A percentile compares a stretch with the other conserved stretches of the same genome.
Conservation (phyloP, 768 basidiomycete genomes). For the Auricularia sp. region DNA sequence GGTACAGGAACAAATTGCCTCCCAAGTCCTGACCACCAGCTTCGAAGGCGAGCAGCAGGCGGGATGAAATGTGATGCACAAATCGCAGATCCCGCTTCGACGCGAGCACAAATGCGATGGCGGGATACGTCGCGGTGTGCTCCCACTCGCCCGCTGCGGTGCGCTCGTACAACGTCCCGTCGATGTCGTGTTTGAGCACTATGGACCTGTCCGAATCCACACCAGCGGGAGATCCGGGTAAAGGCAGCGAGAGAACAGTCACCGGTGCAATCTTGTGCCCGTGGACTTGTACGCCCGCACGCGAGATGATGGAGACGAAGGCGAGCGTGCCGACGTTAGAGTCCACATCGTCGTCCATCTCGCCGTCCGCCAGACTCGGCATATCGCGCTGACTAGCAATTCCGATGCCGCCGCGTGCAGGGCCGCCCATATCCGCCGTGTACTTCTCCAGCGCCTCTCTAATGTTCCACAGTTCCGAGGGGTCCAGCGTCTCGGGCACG, state of each 20-base stretch:
- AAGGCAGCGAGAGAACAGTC: conserved; percentile 55
- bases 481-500: conserved; percentile 82
- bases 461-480: conserved; percentile 68
- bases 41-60: conserved; percentile 74
- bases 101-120: conserved; percentile 86
- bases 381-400: conserved; percentile 45
- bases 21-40: conserved; percentile 55
- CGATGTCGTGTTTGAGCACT: conserved; percentile 60
- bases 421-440: conserved; percentile 48
- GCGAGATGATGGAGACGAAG: conserved; percentile 40
- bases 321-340: conserved; percentile 55
- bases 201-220: conserved; percentile 26
- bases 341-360: conserved; percentile 87
- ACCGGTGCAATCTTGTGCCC: conserved; percentile 24
- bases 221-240: conserved; percentile 41
- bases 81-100: conserved; percentile 87
- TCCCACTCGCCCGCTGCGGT: conserved; percentile 39
- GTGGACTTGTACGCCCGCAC: conserved; percentile 16
- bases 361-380: conserved; percentile 76
- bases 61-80: conserved; percentile 55
- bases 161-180: conserved; percentile 35
- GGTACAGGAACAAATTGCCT: conserved; percentile 83
- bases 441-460: conserved; percentile 81
- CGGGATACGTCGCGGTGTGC: conserved; percentile 78
- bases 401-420: conserved; percentile 53